Conservation (phyloP, 192 early-diverging fungal genomes). For the Gorgonomyces haynaldii region DNA sequence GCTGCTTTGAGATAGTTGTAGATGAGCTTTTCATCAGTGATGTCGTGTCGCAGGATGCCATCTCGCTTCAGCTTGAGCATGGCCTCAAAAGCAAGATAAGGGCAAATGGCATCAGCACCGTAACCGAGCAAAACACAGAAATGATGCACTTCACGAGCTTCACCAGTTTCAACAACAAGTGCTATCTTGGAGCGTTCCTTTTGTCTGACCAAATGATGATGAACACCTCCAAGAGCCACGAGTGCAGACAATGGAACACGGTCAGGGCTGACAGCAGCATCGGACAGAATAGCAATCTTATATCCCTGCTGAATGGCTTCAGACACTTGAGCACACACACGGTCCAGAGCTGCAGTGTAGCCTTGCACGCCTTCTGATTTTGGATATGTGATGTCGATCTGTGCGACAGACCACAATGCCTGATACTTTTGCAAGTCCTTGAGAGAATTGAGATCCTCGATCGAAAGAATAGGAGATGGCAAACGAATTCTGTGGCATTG, state of each 20-base stretch:
- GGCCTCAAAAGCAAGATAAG: constrained; percentile 82
- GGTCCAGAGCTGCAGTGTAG: constrained; percentile 69
- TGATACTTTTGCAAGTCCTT: constrained; percentile 53
- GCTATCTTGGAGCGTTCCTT: constrained; percentile 83
- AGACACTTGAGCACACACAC: constrained; percentile 73
- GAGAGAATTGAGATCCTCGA: constrained; percentile 70
- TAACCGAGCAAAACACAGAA: constrained; percentile 91
- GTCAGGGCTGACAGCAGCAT: constrained; percentile 46
- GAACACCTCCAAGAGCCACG: constrained; percentile 82
- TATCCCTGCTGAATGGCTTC: constrained; percentile 66
- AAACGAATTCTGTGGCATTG: constrained; percentile 74
- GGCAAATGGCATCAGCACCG: constrained; percentile 80
- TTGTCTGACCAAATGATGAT: constrained; percentile 81
- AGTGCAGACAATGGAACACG: constrained; percentile 76
- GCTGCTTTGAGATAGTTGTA: constrained; percentile 76
- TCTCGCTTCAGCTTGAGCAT: constrained; percentile 85
- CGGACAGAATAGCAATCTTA: constrained; percentile 78
- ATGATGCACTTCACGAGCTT: constrained; percentile 93
- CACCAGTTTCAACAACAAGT: constrained; percentile 79
- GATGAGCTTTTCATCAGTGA: constrained; percentile 58
- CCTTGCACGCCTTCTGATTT: constrained; percentile 63
- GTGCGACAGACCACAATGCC: constrained; percentile 64
- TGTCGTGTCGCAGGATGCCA: constrained; percentile 44
- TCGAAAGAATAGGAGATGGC: constrained; percentile 77
- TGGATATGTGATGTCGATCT: constrained; percentile 80